Conservation (phyloP, 805 yeast genomes). For the Ogataea paradorogensis region DNA sequence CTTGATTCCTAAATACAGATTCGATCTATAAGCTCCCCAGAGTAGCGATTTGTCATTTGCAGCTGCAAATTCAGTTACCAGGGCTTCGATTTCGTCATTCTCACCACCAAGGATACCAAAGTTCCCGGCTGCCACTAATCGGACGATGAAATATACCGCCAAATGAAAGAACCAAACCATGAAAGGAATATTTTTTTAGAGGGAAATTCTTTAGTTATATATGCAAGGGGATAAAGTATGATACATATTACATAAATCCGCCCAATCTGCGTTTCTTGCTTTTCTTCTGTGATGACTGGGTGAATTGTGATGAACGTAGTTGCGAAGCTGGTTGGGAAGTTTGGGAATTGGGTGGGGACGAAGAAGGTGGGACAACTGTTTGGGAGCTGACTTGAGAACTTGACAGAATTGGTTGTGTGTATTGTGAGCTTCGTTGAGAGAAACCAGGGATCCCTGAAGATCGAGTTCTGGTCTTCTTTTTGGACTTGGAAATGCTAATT, state of each 20-base stretch:
- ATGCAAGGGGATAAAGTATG: neutral
- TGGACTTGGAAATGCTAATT: slow-evolving; percentile 11
- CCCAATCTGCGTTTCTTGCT: slow-evolving; percentile 19
- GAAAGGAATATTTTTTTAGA: slow-evolving; percentile 2
- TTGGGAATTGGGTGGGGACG: slow-evolving; percentile 1
- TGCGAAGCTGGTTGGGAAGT: neutral
- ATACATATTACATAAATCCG: slow-evolving; percentile 18
- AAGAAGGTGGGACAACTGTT: neutral
- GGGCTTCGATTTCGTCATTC: slow-evolving; percentile 8
- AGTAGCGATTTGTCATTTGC: slow-evolving; percentile 50
- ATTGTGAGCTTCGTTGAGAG: neutral
- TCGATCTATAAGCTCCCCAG: slow-evolving; percentile 95
- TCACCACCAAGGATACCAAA: slow-evolving; percentile 11
- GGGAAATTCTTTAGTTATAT: slow-evolving; percentile 1
- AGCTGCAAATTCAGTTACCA: slow-evolving; percentile 29
- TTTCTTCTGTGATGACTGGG: slow-evolving; percentile 8
- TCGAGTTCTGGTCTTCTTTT: neutral
- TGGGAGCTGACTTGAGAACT: neutral
- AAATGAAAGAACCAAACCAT: slow-evolving; percentile 2
- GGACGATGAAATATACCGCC: neutral
- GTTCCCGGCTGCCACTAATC: slow-evolving; percentile 3
- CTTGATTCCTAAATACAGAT: slow-evolving; percentile 78
- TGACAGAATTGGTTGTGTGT: too few relatives aligned
- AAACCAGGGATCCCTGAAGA: neutral
- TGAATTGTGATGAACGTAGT: slow-evolving; percentile 1